Evolutionary conservation across 441 rosid species (phyloP).

Genomic region (Rhodomyrtus psidioides): DNA sequence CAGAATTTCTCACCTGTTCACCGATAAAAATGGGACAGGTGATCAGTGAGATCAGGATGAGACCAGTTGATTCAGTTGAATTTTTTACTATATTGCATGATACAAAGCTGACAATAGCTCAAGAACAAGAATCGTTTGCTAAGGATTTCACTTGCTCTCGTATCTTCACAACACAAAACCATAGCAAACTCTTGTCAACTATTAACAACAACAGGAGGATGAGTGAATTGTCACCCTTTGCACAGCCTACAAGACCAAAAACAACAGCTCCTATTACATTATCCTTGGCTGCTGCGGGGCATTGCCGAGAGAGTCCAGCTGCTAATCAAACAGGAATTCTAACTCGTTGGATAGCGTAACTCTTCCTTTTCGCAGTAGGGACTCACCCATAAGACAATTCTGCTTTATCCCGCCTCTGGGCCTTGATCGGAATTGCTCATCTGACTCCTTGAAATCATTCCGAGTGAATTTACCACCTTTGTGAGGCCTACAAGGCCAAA

Average conservation of each 20-base stretch:
- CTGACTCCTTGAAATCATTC: constrained; percentile 73
- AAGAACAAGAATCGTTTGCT: background rate
- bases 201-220: background rate
- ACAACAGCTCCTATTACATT: background rate
- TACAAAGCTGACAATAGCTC: background rate
- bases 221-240: background rate
- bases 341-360: constrained; percentile 22
- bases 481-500: background rate
- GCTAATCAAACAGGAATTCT: background rate
- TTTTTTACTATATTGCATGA: background rate
- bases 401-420: constrained; percentile 87
- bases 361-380: constrained; percentile 47
- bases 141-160: background rate
- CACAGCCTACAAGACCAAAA: background rate
- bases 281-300: background rate
- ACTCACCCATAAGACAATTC: constrained; percentile 44
- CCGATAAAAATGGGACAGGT: no score
- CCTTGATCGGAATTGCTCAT: constrained; percentile 51
- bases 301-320: background rate
- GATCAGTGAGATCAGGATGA: background rate
- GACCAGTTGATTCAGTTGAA: no score
- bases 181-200: background rate
- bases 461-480: background rate
- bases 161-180: background rate
- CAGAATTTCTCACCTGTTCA: no score